Percentiles rank a stretch among this genome's conserved stretches.
These are phyloP conservation scores for Sphaerulina vaccinii DNA, from an alignment of 2,329 filamentous ascomycete genomes.

Conservation along the genomic window DNA sequence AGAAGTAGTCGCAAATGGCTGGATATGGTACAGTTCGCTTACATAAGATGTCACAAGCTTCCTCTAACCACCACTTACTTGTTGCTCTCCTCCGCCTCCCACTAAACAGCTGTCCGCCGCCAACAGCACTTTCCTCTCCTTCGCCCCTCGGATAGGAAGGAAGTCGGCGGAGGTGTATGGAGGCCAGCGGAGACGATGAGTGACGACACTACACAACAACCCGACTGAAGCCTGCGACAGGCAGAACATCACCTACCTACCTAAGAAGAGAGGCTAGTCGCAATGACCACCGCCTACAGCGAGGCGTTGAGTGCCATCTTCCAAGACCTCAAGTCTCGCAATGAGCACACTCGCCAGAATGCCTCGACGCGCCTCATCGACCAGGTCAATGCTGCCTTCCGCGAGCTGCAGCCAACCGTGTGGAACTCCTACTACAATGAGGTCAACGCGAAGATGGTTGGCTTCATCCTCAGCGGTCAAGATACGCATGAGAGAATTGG, in stretches of 20 bases:
- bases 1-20: too few species aligned
- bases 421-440: constrained; percentile 71
- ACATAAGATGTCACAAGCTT: too few species aligned
- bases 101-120: background rate
- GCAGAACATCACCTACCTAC: constrained; percentile 1
- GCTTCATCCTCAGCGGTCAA: constrained; percentile 78
- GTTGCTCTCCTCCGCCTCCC: too few species aligned
- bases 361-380: constrained; percentile 34
- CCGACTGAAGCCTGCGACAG: constrained; percentile 14
- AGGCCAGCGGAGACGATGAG: constrained; percentile 10
- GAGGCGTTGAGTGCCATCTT: constrained; percentile 35
- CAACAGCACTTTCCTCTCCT: background rate
- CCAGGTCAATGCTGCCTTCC: constrained; percentile 34
- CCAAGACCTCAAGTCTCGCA: constrained; percentile 33
- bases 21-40: too few species aligned
- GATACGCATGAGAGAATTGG: constrained; percentile 87
- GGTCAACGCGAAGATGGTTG: constrained; percentile 63
- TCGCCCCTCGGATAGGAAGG: too few species aligned
- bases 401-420: constrained; percentile 74
- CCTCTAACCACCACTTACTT: too few species aligned
- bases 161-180: constrained; percentile 4
- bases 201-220: constrained; percentile 1
- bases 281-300: constrained; percentile 33
- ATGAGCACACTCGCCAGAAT: constrained; percentile 31
- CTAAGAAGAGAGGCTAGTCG: too few species aligned